Base-by-base conservation (phyloP, 202 grass and related monocot species). In the Saccharum hybrid region DNA sequence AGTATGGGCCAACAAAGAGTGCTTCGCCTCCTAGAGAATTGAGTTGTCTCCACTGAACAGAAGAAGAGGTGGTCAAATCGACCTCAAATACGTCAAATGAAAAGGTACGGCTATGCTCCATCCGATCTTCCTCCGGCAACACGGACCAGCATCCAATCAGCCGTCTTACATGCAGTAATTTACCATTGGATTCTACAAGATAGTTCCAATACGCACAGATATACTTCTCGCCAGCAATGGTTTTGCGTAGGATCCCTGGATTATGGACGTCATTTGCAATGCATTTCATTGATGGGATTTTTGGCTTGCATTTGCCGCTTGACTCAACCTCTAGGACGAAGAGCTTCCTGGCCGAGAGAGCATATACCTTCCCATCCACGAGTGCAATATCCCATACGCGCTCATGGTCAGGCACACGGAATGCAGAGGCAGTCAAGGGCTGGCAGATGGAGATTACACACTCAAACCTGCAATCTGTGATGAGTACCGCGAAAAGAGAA, bases 311-410 rank as follows among this genome's bases (percentile, higher is more conserved):
- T 13, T 2, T 30, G 22, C 4, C 0, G 60, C 2, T 13, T 4
- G 23, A 30, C 8, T 31, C 61, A 0, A 66, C 2, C 11, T 66
- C 63, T 15, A 66, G 14, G 30, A 66, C 63, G 31, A 34, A 66
- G 63, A 66, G 63, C 30, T 66, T 66, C 63, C 0, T 16, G 0
- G 0, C 0, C 0, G 63, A 36, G 31, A 66, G 14, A 36, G 31
- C 63, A 18, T 66, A 66, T 6, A 66, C 6, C 63, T 66, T 66
- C 6, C 63, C 30, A 6, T 18, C 31, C 2, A 40, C 14, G 65
- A 68, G 0, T 5, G 7, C 34, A 3, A 39, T 2, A 9, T n/a
- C 65, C 2, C 0, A 0, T 0, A 40, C 0, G 34, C 2, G 2
- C 5, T 10, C 18, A 10, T 10, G 1, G 4, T 2, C 8, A 7